A percentile compares a stretch with the other conserved stretches of the same genome.
Evolutionary conservation across 257 asterid species (phyloP).

Genomic region (Solanum virginianum): DNA sequence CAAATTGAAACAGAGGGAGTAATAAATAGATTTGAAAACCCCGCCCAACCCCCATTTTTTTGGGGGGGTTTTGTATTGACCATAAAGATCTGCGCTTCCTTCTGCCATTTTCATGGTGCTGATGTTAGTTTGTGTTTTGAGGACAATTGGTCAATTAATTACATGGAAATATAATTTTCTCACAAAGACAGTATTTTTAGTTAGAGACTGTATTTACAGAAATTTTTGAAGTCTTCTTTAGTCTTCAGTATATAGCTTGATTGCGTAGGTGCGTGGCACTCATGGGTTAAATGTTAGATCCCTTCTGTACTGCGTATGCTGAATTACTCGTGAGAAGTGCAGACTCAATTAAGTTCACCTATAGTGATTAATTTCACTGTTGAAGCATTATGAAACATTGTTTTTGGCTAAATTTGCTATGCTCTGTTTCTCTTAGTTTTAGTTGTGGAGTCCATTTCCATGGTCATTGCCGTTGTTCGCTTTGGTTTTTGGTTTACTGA

Average conservation of each 20-base stretch:
- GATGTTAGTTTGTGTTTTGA: background rate
- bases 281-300: background rate
- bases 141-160: no score
- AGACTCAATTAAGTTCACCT: background rate
- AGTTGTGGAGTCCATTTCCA: background rate
- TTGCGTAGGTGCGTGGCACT: background rate
- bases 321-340: background rate
- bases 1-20: no score
- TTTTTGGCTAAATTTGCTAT: background rate
- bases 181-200: no score
- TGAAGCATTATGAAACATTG: background rate
- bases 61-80: background rate
- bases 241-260: background rate
- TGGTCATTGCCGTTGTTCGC: background rate
- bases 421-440: background rate
- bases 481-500: background rate
- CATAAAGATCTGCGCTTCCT: background rate
- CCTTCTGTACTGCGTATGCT: background rate
- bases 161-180: no score
- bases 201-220: background rate
- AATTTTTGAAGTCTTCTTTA: background rate
- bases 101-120: background rate
- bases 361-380: background rate
- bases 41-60: background rate
- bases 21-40: background rate